These are phyloP conservation scores for Acanthamoeba quina DNA, from an alignment of 208 protist species.

Conservation along the genomic window DNA sequence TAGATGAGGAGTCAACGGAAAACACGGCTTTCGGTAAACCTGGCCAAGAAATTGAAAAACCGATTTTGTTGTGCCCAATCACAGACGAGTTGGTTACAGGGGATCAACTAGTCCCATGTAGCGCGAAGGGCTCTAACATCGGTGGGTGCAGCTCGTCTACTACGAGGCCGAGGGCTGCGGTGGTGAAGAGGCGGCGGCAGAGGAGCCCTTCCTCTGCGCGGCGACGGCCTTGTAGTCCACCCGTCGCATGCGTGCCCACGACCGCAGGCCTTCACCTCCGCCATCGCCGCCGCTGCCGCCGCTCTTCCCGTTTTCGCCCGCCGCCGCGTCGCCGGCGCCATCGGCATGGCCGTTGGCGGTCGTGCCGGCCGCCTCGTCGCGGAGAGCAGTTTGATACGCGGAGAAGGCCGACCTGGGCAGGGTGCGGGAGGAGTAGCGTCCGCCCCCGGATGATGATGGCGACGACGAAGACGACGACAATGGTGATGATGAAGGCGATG, in stretches of 20 bases:
- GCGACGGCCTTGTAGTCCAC: slow-evolving; percentile 40
- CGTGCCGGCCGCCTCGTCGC: not conserved
- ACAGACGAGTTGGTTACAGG: too few species aligned
- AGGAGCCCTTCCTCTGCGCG: slow-evolving; percentile 51
- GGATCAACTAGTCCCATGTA: too few species aligned
- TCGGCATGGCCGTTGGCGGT: not conserved
- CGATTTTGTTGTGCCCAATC: too few species aligned
- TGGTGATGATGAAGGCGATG: not conserved
- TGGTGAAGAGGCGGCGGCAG: not conserved
- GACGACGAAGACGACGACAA: not conserved
- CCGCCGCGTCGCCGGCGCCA: not conserved
- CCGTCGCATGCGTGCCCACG: slow-evolving; percentile 24
- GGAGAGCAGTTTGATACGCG: not conserved
- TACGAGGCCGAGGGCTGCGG: not conserved
- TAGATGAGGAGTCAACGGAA: too few species aligned
- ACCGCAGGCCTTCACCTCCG: not conserved
- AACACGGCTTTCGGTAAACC: too few species aligned
- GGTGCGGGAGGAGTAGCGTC: not conserved
- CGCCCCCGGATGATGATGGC: not conserved
- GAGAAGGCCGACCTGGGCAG: not conserved
- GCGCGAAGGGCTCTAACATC: too few species aligned
- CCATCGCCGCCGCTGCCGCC: not conserved
- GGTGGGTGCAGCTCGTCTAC: too few species aligned
- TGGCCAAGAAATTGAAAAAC: too few species aligned
- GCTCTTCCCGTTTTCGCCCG: not conserved